Evolutionary conservation across 2,329 filamentous ascomycete species (phyloP), one percentile per base, ranked within the genome.

Genomic region (Pestalotiopsis fici): DNA sequence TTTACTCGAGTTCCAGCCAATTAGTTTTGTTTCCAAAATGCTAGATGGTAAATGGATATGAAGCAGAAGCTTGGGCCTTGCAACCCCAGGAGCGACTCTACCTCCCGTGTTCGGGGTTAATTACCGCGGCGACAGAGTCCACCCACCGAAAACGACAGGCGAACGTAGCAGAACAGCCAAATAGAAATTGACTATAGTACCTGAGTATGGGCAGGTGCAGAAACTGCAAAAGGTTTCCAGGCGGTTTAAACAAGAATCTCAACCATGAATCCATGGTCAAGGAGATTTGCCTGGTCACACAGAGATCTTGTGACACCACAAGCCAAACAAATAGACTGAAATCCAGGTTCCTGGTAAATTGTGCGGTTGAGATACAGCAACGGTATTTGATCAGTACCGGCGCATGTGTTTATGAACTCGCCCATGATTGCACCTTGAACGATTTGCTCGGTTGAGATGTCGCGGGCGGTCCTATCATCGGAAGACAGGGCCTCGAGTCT

Each of bases 41-140:
- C n/a, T n/a, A n/a, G n/a, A n/a, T n/a, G n/a, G n/a, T 50, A 18
- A 6, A 50, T 11, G 31, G 43, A 50, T 50, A 9, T 50, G 55
- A 31, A 57, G 23, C 55, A 15, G 55, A 31, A 57, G 55, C 55
- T 57, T 57, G 55, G 55, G 23, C 55, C 55, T 23, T 9, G 21
- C 23, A 57, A 18, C 27, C 11, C 15, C 27, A 18, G 18, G 18
- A 50, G 43, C 27, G 21, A 31, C 15, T 35, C 21, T 60, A 31
- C 35, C 59, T 62, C 47, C 59, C 59, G 25, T 28, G 39, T 62
- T 62, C 59, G 59, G 59, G n/a, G 35, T 25, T 50, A 13, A 62
- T 62, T 47, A 47, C 59, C 59, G 59, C 39, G 31, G 37, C 21
- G n/a, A 57, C 55, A 50, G 43, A 50, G 43, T 21, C 43, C 1